A percentile compares a stretch with the other conserved stretches of the same genome.
Evolutionary conservation across 1,284 basidiomycete genomes (phyloP).

Genomic region (Xerocomus amazonicus): DNA sequence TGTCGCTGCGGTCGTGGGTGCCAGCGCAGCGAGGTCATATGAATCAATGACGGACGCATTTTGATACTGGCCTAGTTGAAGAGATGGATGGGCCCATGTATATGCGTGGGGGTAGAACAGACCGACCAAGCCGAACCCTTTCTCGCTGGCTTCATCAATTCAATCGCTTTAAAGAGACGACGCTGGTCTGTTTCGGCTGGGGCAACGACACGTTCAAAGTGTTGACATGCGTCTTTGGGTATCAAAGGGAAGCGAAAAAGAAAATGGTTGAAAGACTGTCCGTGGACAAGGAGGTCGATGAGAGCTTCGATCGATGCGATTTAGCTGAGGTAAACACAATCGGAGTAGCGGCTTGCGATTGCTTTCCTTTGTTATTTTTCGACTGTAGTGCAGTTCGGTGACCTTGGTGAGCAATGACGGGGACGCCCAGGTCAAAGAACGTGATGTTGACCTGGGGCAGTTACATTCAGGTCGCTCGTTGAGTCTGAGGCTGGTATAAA

Average conservation of each 20-base stretch:
- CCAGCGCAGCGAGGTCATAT: constrained; percentile 76
- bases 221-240: no score
- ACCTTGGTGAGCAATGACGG: no score
- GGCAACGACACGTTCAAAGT: constrained; percentile 18
- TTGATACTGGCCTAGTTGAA: constrained; percentile 54
- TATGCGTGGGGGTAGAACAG: not conserved
- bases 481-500: no score
- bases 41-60: constrained; percentile 50
- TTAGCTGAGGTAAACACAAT: not conserved
- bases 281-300: no score
- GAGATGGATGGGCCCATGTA: not conserved
- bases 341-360: constrained; percentile 20
- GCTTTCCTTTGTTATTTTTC: constrained; percentile 34
- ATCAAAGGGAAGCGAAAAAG: not conserved
- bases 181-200: no score
- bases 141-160: constrained; percentile 46
- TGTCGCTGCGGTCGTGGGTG: constrained; percentile 65
- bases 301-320: no score
- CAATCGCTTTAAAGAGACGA: no score
- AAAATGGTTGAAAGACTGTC: not conserved
- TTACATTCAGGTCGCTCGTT: no score
- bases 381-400: no score
- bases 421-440: no score
- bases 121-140: constrained; percentile 72
- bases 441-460: no score